These are phyloP conservation scores for Ustanciosporium gigantosporum DNA, from an alignment of 1,284 basidiomycete genomes.

Conservation along the genomic window DNA sequence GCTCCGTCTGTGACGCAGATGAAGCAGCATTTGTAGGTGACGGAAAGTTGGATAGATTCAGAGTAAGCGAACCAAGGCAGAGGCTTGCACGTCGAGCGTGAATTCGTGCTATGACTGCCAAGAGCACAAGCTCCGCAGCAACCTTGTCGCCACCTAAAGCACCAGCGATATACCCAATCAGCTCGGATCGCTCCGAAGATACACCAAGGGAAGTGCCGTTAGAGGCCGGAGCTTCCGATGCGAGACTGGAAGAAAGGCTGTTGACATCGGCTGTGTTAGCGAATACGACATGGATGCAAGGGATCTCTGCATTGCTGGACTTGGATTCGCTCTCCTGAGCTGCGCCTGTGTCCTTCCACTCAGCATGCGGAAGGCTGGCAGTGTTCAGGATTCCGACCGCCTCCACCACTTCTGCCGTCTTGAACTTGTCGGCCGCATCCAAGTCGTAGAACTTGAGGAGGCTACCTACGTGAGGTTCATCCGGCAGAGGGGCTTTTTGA, in stretches of 20 bases:
- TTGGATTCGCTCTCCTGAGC: constrained; percentile 4
- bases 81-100: constrained; percentile 72
- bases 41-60: constrained; percentile 63
- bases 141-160: constrained; percentile 43
- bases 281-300: constrained; percentile 47
- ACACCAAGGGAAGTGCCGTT: constrained; percentile 8
- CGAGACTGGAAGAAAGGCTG: neutral
- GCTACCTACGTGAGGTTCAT: constrained; percentile 17
- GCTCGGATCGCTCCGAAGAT: constrained; percentile 3
- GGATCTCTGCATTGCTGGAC: constrained; percentile 13
- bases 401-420: constrained; percentile 54
- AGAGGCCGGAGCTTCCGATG: neutral
- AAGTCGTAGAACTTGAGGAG: constrained; percentile 50
- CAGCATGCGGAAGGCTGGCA: constrained; percentile 25
- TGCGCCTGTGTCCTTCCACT: constrained; percentile 37
- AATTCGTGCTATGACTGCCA: constrained; percentile 71
- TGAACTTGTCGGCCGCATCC: constrained; percentile 46
- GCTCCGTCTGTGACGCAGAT: constrained; percentile 66
- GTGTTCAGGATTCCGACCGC: constrained; percentile 50
- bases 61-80: constrained; percentile 70
- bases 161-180: constrained; percentile 40
- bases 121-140: constrained; percentile 77
- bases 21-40: constrained; percentile 61
- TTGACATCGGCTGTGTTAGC: constrained; percentile 23
- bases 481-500: constrained; percentile 22